phyloP scores from a whole-genome alignment of 1,284 basidiomycete genomes.

The Fomitopsis schrenkii region DNA sequence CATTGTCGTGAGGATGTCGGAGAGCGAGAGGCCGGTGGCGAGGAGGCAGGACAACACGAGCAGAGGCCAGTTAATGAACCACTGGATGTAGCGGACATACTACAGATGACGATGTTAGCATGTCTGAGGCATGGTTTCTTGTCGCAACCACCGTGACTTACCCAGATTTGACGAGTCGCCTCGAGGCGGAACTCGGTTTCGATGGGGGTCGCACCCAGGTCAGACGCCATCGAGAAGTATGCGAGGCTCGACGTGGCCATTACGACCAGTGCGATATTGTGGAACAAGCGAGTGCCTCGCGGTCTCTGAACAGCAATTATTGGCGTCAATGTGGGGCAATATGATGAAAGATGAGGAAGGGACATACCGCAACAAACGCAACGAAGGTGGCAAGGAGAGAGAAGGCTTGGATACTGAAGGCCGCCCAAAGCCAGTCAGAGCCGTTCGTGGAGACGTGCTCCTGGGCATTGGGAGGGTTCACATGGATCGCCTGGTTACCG shows the following conservation, averaged over 20 bases:
- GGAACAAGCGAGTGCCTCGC: slow-evolving; percentile 19
- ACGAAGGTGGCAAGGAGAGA: slow-evolving; percentile 8
- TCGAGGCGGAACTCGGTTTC: slow-evolving; percentile 17
- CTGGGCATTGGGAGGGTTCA: slow-evolving; percentile 16
- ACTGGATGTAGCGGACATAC: slow-evolving; percentile 48
- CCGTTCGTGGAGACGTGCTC: slow-evolving; percentile 16
- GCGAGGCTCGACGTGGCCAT: slow-evolving; percentile 16
- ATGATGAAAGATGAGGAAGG: neutral
- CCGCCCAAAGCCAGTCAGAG: slow-evolving; percentile 22
- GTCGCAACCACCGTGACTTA: slow-evolving; percentile 3
- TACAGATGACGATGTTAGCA: slow-evolving; percentile 10
- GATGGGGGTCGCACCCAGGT: slow-evolving; percentile 19
- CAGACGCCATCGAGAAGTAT: slow-evolving; percentile 26
- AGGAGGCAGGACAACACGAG: slow-evolving; percentile 47
- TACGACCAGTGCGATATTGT: slow-evolving; percentile 20
- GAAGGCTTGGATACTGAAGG: slow-evolving; percentile 15
- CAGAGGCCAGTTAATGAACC: slow-evolving; percentile 50
- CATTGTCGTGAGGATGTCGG: slow-evolving; percentile 42
- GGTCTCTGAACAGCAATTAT: slow-evolving; percentile 11
- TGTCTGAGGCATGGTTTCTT: too few relatives aligned
- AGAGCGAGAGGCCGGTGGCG: slow-evolving; percentile 43
- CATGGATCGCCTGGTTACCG: slow-evolving; percentile 9
- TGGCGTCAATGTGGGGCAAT: neutral
- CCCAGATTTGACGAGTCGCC: slow-evolving; percentile 21
- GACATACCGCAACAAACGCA: slow-evolving; percentile 13